These are phyloP conservation scores for Wickerhamomyces strasburgensis DNA, from an alignment of 805 yeast genomes.

Conservation along the genomic window DNA sequence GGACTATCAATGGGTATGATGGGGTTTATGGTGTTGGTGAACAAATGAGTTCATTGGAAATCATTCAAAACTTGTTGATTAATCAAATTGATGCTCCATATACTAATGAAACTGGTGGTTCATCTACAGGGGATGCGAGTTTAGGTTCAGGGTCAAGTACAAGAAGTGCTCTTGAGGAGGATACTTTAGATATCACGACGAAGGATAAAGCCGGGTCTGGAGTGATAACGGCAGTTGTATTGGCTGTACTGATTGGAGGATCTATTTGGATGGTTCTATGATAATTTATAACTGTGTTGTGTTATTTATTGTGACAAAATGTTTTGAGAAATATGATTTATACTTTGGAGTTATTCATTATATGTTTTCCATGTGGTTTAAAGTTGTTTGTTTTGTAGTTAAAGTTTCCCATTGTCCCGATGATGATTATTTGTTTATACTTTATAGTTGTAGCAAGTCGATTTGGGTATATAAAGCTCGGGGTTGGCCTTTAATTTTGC, in stretches of 20 bases:
- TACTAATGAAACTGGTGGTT: constrained; percentile 48
- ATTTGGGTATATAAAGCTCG: too few species aligned
- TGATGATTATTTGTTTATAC: too few species aligned
- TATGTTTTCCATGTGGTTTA: background rate
- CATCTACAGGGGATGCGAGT: constrained; percentile 49
- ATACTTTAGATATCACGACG: constrained; percentile 43
- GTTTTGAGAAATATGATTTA: too few species aligned
- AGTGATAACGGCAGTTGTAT: constrained; percentile 69
- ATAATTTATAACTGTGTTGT: too few species aligned
- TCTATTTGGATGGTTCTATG: constrained; percentile 74
- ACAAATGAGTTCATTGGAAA: constrained; percentile 70
- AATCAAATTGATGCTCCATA: constrained; percentile 46
- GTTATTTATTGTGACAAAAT: too few species aligned
- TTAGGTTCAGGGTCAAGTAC: constrained; percentile 43
- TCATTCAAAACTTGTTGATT: constrained; percentile 45
- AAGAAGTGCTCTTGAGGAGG: constrained; percentile 28
- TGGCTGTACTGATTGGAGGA: constrained; percentile 57
- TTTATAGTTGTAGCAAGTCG: too few species aligned
- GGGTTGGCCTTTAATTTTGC: too few species aligned
- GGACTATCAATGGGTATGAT: constrained; percentile 60
- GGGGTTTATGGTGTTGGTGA: constrained; percentile 71
- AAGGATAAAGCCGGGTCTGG: constrained; percentile 90
- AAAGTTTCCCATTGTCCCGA: too few species aligned
- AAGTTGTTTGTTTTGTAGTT: background rate
- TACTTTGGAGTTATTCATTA: background rate